These are phyloP conservation scores for Alectoria sarmentosa DNA, from an alignment of 495 filamentous ascomycete species.

Conservation along the genomic window DNA sequence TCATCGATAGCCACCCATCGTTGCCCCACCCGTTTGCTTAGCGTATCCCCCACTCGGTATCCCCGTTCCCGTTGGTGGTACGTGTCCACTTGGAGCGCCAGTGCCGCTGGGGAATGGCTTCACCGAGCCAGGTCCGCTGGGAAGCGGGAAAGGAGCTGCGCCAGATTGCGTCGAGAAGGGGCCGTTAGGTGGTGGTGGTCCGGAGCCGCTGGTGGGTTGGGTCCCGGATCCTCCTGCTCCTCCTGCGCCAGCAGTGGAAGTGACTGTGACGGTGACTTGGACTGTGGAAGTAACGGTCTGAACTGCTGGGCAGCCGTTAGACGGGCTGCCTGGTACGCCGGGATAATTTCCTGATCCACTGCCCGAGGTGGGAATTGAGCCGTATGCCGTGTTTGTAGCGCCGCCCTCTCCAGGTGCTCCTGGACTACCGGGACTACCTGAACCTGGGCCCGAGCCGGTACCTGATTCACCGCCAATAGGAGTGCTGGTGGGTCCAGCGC, in stretches of 20 bases:
- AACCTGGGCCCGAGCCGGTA: slow-evolving; percentile 23
- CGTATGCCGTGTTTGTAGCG: not conserved
- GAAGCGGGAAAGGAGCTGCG: not conserved
- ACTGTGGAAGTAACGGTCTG: slow-evolving; percentile 30
- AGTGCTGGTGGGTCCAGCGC: slow-evolving; percentile 1
- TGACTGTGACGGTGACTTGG: slow-evolving; percentile 36
- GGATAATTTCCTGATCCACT: slow-evolving; percentile 3
- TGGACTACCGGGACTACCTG: not conserved
- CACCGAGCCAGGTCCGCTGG: not conserved
- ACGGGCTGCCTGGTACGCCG: not conserved
- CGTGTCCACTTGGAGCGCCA: not conserved
- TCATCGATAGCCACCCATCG: not conserved
- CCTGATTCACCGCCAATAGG: slow-evolving; percentile 1
- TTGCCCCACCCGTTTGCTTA: not conserved
- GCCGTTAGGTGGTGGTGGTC: not conserved
- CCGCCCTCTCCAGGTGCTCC: not conserved
- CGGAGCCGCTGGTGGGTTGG: not conserved
- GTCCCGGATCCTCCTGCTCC: not conserved
- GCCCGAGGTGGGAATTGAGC: not conserved
- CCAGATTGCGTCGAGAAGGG: slow-evolving; percentile 6
- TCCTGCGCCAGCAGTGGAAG: not conserved
- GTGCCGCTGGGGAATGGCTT: not conserved
- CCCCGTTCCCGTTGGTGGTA: not conserved
- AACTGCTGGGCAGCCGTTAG: slow-evolving; percentile 12
- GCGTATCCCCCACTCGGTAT: not conserved